These are phyloP conservation scores for Phytophthora pistaciae DNA, from an alignment of 352 stramenopile species.

Conservation along the genomic window DNA sequence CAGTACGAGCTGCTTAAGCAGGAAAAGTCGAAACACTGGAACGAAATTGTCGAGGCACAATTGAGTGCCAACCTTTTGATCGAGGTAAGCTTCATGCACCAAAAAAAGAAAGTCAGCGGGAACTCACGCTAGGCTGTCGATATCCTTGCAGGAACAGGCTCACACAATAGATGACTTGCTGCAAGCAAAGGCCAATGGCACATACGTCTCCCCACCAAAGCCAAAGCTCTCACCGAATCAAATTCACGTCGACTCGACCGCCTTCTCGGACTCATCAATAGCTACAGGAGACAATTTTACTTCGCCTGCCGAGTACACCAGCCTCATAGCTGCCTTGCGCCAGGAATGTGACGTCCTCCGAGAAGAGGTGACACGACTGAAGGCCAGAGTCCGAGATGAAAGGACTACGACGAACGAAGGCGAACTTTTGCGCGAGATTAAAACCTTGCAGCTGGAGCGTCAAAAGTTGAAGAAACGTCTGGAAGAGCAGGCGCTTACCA, in stretches of 20 bases:
- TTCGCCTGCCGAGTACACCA: constrained; percentile 18
- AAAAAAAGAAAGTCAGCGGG: neutral
- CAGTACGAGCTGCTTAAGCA: constrained; percentile 65
- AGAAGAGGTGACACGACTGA: constrained; percentile 30
- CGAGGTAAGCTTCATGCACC: constrained; percentile 45
- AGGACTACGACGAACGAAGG: constrained; percentile 31
- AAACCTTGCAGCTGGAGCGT: constrained; percentile 51
- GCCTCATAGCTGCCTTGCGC: constrained; percentile 23
- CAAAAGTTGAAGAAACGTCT: constrained; percentile 53
- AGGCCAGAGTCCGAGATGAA: constrained; percentile 32
- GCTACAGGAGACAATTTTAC: neutral
- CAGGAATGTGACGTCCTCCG: constrained; percentile 30
- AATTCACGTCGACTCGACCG: constrained; percentile 9
- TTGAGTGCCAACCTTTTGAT: constrained; percentile 80
- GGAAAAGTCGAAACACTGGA: constrained; percentile 75
- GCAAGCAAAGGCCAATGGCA: constrained; percentile 47
- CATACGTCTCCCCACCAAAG: constrained; percentile 51
- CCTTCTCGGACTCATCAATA: constrained; percentile 4
- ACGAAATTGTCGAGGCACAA: constrained; percentile 76
- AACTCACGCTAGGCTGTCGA: constrained; percentile 5
- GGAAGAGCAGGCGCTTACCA: constrained; percentile 74
- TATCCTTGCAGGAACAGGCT: constrained; percentile 58
- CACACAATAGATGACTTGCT: constrained; percentile 83
- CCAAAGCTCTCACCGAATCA: constrained; percentile 11
- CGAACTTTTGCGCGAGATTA: constrained; percentile 54